Evolutionary conservation across 495 filamentous ascomycete species (phyloP).

Genomic region (Apodospora peruviana): DNA sequence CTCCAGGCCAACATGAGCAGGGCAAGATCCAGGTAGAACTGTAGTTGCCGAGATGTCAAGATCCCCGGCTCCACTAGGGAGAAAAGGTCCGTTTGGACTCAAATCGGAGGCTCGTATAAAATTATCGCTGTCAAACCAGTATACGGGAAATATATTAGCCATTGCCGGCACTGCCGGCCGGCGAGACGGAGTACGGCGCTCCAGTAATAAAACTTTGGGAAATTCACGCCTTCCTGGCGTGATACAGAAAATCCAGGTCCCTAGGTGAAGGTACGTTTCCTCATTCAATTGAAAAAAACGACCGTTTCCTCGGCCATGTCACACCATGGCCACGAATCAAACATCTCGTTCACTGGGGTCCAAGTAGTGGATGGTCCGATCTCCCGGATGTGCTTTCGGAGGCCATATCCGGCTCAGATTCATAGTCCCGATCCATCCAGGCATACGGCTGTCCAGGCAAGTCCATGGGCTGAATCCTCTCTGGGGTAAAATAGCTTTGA

Average conservation of each 20-base stretch:
- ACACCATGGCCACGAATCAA: too few relatives aligned
- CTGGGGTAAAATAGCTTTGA: slow-evolving; percentile 4
- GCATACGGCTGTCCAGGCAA: not conserved
- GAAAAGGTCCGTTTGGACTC: too few relatives aligned
- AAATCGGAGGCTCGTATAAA: too few relatives aligned
- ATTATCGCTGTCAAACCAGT: too few relatives aligned
- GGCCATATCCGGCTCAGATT: slow-evolving; percentile 1
- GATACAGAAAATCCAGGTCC: not conserved
- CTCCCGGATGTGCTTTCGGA: not conserved
- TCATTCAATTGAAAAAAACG: too few relatives aligned
- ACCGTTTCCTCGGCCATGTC: too few relatives aligned
- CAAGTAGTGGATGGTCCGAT: slow-evolving; percentile 13
- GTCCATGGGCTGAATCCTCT: not conserved
- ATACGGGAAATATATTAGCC: not conserved
- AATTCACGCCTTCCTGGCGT: not conserved
- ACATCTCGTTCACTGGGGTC: not conserved
- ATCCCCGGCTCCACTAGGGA: too few relatives aligned
- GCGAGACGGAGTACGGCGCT: not conserved
- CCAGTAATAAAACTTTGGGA: not conserved
- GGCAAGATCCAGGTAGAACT: too few relatives aligned
- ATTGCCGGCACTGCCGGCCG: not conserved
- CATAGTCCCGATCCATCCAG: slow-evolving; percentile 1
- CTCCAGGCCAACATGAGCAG: too few relatives aligned
- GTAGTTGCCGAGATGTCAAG: too few relatives aligned
- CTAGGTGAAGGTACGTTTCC: not conserved